Conservation (phyloP, 2,329 filamentous ascomycete genomes). For the Golovinomyces cichoracearum region DNA sequence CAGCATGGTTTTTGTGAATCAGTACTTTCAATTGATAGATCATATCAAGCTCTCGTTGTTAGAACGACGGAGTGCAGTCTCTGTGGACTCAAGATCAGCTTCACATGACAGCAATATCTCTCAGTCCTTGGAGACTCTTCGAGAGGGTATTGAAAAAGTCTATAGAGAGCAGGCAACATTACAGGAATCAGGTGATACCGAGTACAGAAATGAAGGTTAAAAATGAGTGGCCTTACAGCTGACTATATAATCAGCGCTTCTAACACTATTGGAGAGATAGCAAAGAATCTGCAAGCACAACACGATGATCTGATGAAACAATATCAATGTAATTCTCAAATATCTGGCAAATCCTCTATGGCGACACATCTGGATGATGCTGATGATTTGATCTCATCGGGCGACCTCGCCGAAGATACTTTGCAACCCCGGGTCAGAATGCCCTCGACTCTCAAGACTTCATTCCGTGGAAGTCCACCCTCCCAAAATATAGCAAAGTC, state of each 20-base stretch:
- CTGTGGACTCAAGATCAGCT: constrained; percentile 41
- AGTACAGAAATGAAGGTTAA: constrained; percentile 20
- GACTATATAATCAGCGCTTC: constrained; percentile 11
- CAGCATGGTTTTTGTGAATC: constrained; percentile 37
- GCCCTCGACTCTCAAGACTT: constrained; percentile 20
- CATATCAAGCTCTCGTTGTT: constrained; percentile 90
- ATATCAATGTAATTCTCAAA: constrained; percentile 40
- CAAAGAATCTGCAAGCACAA: constrained; percentile 44
- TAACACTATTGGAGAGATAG: constrained; percentile 33
- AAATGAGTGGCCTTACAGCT: constrained; percentile 1
- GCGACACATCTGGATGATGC: constrained; percentile 16
- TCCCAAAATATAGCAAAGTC: constrained; percentile 30
- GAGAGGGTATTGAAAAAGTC: constrained; percentile 49
- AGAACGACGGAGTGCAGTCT: constrained; percentile 67
- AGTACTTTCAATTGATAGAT: constrained; percentile 80
- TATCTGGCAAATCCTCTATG: constrained; percentile 5
- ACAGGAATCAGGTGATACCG: constrained; percentile 34
- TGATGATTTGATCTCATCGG: constrained; percentile 25
- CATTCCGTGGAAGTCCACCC: constrained; percentile 12
- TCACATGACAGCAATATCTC: constrained; percentile 74
- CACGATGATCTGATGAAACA: constrained; percentile 52
- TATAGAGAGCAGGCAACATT: constrained; percentile 37
- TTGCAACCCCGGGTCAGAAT: constrained; percentile 15
- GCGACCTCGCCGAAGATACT: constrained; percentile 38
- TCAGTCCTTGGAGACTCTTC: constrained; percentile 63